Percentiles rank a stretch among this genome's conserved stretches.
Conservation (phyloP, 2,329 filamentous ascomycete species). For the Aureobasidium zeae region DNA sequence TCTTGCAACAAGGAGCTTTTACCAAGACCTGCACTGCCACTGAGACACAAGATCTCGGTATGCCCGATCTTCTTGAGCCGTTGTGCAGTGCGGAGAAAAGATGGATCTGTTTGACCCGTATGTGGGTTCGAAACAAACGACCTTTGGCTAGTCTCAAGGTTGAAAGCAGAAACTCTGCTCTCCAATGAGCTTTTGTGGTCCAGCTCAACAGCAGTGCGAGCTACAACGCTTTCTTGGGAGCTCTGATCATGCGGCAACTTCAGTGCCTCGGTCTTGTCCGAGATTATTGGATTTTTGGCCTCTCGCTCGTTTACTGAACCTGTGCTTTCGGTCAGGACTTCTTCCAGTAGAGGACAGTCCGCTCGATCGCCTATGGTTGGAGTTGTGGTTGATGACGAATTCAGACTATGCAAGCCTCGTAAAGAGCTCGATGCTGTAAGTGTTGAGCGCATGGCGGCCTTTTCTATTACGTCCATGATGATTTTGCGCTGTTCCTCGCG, state of each 20-base stretch:
- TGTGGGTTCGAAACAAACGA: background rate
- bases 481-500: conserved; percentile 61
- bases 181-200: conserved; percentile 17
- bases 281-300: background rate
- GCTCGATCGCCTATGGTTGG: conserved; percentile 24
- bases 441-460: conserved; percentile 57
- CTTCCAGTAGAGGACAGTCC: conserved; percentile 28
- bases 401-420: conserved; percentile 40
- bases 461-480: conserved; percentile 66
- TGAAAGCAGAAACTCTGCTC: conserved; percentile 8
- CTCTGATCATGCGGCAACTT: conserved; percentile 7
- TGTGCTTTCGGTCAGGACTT: conserved; percentile 39
- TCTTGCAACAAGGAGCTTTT: conserved; percentile 53
- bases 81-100: conserved; percentile 33
- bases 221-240: conserved; percentile 24
- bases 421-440: conserved; percentile 25
- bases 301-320: conserved; percentile 14
- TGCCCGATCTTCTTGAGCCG: conserved; percentile 46
- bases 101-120: conserved; percentile 8
- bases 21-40: conserved; percentile 48
- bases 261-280: conserved; percentile 5
- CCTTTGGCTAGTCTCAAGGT: conserved; percentile 5
- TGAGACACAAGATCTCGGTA: conserved; percentile 51
- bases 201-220: background rate
- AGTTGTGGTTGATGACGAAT: conserved; percentile 23